A percentile compares a stretch with the other conserved stretches of the same genome.
These are phyloP conservation scores for Chaetomium sp. DNA, from an alignment of 2,329 filamentous ascomycete species.

Conservation along the genomic window DNA sequence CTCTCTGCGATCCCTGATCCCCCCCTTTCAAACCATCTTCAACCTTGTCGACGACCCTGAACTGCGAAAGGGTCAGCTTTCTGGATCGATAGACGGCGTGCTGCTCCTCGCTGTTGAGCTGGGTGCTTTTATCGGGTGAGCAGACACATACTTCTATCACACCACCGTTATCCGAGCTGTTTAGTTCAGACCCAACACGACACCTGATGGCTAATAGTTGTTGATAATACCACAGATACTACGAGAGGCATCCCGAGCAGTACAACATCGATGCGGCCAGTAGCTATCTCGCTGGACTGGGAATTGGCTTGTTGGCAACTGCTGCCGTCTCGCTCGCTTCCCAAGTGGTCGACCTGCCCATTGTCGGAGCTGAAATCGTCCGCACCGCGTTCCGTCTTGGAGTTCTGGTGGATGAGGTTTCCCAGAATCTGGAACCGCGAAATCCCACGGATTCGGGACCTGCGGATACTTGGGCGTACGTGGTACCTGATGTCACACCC, in stretches of 20 bases:
- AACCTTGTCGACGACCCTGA: too few species aligned
- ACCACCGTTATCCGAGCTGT: too few species aligned
- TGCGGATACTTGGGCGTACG: conserved; percentile 26
- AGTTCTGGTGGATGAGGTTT: conserved; percentile 37
- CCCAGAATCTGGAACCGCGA: conserved; percentile 35
- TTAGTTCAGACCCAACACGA: too few species aligned
- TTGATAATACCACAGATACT: too few species aligned
- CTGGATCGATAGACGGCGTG: too few species aligned
- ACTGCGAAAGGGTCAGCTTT: too few species aligned
- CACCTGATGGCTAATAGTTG: too few species aligned
- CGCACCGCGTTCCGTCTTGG: conserved; percentile 42
- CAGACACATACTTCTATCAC: too few species aligned
- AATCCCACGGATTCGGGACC: conserved; percentile 7
- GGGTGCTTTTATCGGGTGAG: too few species aligned
- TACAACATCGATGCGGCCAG: not conserved
- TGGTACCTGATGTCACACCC: not conserved
- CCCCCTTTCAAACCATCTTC: too few species aligned
- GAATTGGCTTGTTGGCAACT: not conserved
- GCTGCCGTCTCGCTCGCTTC: conserved; percentile 25
- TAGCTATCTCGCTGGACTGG: not conserved
- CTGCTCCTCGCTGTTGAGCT: too few species aligned
- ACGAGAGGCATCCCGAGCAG: not conserved
- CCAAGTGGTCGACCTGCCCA: conserved; percentile 33
- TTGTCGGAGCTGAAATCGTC: conserved; percentile 36
- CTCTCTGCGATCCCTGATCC: too few species aligned